phyloP scores from a whole-genome alignment of 331 rosid genomes.

The Stylosanthes scabra region DNA sequence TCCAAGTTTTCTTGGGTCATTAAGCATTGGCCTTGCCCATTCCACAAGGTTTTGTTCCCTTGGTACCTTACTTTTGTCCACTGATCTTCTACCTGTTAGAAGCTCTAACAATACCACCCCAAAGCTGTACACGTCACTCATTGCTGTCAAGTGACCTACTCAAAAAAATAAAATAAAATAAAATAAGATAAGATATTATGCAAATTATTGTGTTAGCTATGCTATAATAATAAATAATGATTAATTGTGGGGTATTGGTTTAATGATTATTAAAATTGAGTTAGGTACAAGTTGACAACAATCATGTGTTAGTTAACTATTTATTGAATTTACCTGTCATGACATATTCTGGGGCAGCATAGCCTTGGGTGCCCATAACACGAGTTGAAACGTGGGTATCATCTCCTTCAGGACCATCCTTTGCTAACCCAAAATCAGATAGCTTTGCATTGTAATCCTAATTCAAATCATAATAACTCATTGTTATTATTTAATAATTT shows the following conservation, averaged over 20 bases:
- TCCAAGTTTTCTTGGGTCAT: conserved; percentile 58
- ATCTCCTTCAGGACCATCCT: conserved; percentile 94
- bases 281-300: conserved; percentile 1
- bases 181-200: too few species aligned
- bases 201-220: too few species aligned
- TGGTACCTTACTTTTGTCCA: conserved; percentile 64
- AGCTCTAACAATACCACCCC: conserved; percentile 84
- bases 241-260: too few species aligned
- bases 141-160: conserved; percentile 93
- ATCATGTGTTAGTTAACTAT: not conserved
- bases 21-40: conserved; percentile 85
- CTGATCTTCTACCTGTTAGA: conserved; percentile 76
- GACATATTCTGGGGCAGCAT: conserved; percentile 91
- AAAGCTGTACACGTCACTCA: conserved; percentile 92
- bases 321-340: conserved; percentile 86
- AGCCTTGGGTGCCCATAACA: conserved; percentile 94
- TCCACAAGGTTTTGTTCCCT: conserved; percentile 84
- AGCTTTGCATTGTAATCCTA: conserved; percentile 91
- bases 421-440: conserved; percentile 91
- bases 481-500: not conserved
- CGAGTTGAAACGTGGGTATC: conserved; percentile 94
- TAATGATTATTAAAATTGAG: not conserved
- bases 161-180: too few species aligned
- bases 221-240: too few species aligned
- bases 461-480: not conserved